These are phyloP conservation scores for Suillus paluster DNA, from an alignment of 768 basidiomycete species.

Conservation along the genomic window DNA sequence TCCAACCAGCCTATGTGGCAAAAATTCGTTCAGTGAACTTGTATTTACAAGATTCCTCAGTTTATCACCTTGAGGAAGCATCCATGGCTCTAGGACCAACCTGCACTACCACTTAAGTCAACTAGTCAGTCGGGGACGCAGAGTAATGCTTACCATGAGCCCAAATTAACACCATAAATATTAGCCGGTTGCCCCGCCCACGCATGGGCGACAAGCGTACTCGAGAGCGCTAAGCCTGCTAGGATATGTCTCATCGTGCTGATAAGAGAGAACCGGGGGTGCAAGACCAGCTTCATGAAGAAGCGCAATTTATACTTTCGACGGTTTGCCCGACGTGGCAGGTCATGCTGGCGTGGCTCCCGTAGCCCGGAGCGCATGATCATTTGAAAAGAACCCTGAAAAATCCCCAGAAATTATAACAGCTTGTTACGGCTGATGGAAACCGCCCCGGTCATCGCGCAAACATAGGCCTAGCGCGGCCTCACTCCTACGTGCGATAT, in stretches of 20 bases:
- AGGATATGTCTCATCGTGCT: conserved; percentile 24
- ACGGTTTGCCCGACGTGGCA: too few relatives aligned
- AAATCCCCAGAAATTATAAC: background rate
- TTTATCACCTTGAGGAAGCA: conserved; percentile 65
- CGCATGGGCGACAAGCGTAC: conserved; percentile 19
- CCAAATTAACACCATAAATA: conserved; percentile 75
- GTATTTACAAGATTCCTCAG: background rate
- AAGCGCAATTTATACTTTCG: background rate
- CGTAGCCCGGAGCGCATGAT: background rate
- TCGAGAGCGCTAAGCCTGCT: conserved; percentile 17
- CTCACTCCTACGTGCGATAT: background rate
- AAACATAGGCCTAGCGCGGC: background rate
- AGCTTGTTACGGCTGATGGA: background rate
- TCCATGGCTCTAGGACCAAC: conserved; percentile 83
- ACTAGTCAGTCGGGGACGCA: background rate
- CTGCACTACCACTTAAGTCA: conserved; percentile 39
- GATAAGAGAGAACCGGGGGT: too few relatives aligned
- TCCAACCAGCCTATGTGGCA: conserved; percentile 58
- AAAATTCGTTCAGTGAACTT: conserved; percentile 3
- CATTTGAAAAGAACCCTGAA: background rate
- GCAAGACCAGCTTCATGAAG: background rate
- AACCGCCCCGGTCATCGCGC: background rate
- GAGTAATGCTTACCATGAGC: conserved; percentile 53
- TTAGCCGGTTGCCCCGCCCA: conserved; percentile 39
- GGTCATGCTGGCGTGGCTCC: background rate